Conservation (phyloP, 305 asterid species). For the Petunia hybrid region DNA sequence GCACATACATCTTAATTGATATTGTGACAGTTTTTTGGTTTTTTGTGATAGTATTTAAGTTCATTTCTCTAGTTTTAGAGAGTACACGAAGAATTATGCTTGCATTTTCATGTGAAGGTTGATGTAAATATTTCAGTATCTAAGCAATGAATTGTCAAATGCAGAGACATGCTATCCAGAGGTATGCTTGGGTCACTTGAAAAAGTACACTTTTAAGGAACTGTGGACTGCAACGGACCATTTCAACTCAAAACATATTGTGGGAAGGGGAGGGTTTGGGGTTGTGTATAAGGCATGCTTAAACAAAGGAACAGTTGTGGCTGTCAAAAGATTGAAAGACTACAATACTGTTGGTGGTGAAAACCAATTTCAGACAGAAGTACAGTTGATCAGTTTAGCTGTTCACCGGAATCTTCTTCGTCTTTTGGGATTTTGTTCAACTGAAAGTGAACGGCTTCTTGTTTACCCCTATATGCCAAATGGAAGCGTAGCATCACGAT, state of each 20-base stretch:
- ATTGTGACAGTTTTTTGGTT: not conserved
- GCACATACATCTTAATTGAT: not conserved
- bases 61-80: constrained; percentile 16
- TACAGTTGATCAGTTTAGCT: constrained; percentile 91
- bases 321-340: constrained; percentile 89
- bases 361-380: constrained; percentile 95
- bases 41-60: constrained; percentile 9
- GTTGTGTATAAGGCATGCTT: constrained; percentile 83
- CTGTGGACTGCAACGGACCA: constrained; percentile 85
- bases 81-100: not conserved
- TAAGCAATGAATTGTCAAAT: constrained; percentile 29
- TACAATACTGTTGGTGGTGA: constrained; percentile 86
- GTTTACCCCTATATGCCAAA: constrained; percentile 94
- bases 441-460: constrained; percentile 89
- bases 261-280: constrained; percentile 95
- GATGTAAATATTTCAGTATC: constrained; percentile 8
- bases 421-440: constrained; percentile 91
- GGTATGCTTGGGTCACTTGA: constrained; percentile 84
- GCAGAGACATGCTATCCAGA: constrained; percentile 94
- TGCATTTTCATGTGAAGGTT: constrained; percentile 19
- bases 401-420: constrained; percentile 93
- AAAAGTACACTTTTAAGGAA: constrained; percentile 83
- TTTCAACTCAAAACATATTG: constrained; percentile 76
- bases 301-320: constrained; percentile 80
- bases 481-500: constrained; percentile 91